Conservation (phyloP, 306 rosid species). For the Castanea mollissima region DNA sequence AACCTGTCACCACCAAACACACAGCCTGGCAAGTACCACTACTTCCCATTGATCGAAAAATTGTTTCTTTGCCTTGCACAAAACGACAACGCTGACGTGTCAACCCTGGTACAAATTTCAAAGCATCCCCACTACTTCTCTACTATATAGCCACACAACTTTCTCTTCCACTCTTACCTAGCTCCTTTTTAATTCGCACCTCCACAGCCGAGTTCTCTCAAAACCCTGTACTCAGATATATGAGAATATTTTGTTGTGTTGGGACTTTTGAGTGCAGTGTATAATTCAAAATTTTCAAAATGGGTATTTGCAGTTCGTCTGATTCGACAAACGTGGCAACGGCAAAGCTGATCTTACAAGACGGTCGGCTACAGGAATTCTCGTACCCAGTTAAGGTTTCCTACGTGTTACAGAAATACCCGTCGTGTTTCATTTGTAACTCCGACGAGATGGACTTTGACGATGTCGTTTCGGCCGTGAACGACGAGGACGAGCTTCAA, state of each 20-base stretch:
- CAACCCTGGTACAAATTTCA: not conserved
- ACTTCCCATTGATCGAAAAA: slow-evolving; percentile 25
- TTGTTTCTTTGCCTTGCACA: not conserved
- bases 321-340: slow-evolving; percentile 59
- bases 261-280: too few species aligned
- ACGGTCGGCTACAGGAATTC: slow-evolving; percentile 66
- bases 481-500: slow-evolving; percentile 62
- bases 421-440: slow-evolving; percentile 73
- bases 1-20: slow-evolving; percentile 78
- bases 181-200: not conserved
- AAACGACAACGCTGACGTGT: slow-evolving; percentile 54
- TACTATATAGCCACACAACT: slow-evolving; percentile 21
- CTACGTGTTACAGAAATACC: slow-evolving; percentile 55
- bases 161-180: not conserved
- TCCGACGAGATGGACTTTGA: slow-evolving; percentile 92
- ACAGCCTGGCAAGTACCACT: slow-evolving; percentile 72
- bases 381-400: slow-evolving; percentile 72
- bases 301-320: slow-evolving; percentile 81
- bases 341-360: slow-evolving; percentile 64
- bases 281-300: slow-evolving; percentile 6
- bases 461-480: slow-evolving; percentile 59
- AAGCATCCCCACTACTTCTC: not conserved
- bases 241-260: too few species aligned
- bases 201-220: not conserved
- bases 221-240: not conserved